Evolutionary conservation across 495 filamentous ascomycete species (phyloP), one percentile per base, ranked within the genome.

Genomic region (Penicillium angulare): DNA sequence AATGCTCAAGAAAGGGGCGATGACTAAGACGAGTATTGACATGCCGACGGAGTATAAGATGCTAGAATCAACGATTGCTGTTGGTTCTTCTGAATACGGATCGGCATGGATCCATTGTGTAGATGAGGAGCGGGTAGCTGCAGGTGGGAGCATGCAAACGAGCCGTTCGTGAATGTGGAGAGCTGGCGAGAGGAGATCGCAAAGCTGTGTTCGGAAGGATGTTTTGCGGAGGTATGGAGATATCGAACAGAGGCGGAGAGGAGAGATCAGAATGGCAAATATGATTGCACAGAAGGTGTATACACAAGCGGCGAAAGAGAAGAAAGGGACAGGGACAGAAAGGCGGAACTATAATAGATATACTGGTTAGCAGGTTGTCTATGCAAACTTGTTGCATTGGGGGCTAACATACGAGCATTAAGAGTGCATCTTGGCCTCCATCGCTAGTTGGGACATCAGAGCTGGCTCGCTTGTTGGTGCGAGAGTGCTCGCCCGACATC

Each of bases 1-100:
- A 1, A 83, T 55, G 40, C 78, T 77, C 16, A 83, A 60, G 18
- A 86, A 55, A 0, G 83, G 79, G 4, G 80, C 80, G 16, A 83
- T 52, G 0, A 81, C 41, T 23, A 83, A 70, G 18, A 85, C 69
- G 20, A 71, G 40, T 9, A 81, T 65, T 18, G 83, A 65, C 24
- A 69, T 64, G 33, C 66, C 53, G 26, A 70, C 43, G 9, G 68
- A 64, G 49, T 72, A 76, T 42, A 64, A 41, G 42, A 65, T 52
- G 33, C 33, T 55, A 1, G 49, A 47, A 15, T 61, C 64, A 26
- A 35, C 45, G 9, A 38, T 13, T 21, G 53, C 51, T 6, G 58
- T 50, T n/a, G 42, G 47, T 20, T 55, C 49, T 17, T 60, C 62
- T 3, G 49, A 46, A 18, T 71, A 58, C 12, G 53, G 47, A 7